Conservation (phyloP, 495 filamentous ascomycete species). For the Lindgomyces ingoldianus region DNA sequence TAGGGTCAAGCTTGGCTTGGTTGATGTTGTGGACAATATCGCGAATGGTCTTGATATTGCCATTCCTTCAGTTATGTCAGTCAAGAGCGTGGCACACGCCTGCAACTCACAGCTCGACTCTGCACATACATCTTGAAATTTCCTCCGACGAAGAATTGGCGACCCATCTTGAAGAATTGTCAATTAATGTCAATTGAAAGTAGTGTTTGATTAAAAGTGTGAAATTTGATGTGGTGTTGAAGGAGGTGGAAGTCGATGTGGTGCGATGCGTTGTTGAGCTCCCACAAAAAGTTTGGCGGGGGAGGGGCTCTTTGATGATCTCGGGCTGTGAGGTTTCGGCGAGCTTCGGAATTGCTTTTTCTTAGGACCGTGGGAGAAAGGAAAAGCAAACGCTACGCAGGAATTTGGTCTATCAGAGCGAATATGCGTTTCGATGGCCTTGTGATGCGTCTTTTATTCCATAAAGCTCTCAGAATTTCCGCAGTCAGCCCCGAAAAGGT, state of each 20-base stretch:
- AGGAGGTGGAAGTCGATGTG: not conserved
- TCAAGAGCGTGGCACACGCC: not conserved
- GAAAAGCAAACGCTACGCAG: conserved; percentile 18
- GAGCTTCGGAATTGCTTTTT: conserved; percentile 26
- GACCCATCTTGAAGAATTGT: conserved; percentile 62
- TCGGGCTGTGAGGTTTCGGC: conserved; percentile 17
- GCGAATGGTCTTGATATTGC: conserved; percentile 80
- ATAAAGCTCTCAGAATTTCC: not conserved
- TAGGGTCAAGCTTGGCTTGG: conserved; percentile 68
- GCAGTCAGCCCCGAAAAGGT: not conserved
- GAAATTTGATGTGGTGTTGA: not conserved
- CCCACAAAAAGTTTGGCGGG: conserved; percentile 4
- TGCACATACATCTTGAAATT: conserved; percentile 91
- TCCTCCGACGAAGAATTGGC: conserved; percentile 98
- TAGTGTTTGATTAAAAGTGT: too few species aligned
- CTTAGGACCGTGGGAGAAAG: conserved; percentile 23
- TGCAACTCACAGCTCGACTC: conserved; percentile 21
- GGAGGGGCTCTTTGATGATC: conserved; percentile 3
- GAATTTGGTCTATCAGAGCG: not conserved
- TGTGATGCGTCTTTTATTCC: not conserved
- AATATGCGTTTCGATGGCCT: not conserved
- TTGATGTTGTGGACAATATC: conserved; percentile 87
- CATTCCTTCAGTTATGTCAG: conserved; percentile 67
- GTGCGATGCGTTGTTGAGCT: conserved; percentile 21
- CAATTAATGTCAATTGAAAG: not conserved